Evolutionary conservation across 2,329 filamentous ascomycete species (phyloP).

Genomic region (Phialemoniopsis sp.): DNA sequence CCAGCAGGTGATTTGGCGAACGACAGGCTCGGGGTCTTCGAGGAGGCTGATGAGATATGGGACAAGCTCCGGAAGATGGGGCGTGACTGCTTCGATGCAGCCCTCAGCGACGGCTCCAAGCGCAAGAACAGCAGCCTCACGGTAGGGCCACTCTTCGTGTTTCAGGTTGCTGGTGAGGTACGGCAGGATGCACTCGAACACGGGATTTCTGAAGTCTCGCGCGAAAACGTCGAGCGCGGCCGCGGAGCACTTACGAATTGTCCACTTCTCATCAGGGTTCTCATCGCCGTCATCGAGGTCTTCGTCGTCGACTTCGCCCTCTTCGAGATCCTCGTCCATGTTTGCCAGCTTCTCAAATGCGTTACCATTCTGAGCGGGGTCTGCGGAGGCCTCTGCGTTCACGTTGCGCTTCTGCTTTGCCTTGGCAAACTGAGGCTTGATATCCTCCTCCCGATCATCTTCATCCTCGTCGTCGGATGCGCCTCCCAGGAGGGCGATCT

Average conservation of each 20-base stretch:
- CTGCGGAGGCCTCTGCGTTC: conserved; percentile 46
- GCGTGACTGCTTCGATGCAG: conserved; percentile 84
- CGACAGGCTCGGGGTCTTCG: conserved; percentile 80
- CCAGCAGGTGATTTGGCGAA: conserved; percentile 97
- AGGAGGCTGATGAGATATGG: conserved; percentile 86
- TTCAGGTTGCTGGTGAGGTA: conserved; percentile 88
- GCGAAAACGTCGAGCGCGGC: conserved; percentile 93
- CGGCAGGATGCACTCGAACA: conserved; percentile 88
- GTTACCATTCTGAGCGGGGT: conserved; percentile 48
- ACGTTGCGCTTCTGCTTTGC: conserved; percentile 53
- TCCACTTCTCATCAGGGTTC: conserved; percentile 91
- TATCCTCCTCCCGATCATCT: conserved; percentile 85
- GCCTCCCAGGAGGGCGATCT: conserved; percentile 78
- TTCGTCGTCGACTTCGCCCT: conserved; percentile 76
- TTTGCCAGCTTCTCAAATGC: conserved; percentile 49
- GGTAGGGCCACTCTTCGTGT: conserved; percentile 84
- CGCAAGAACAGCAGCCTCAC: conserved; percentile 91
- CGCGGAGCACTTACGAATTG: conserved; percentile 92
- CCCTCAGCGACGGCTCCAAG: conserved; percentile 93
- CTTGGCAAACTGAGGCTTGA: conserved; percentile 89
- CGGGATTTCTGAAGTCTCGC: conserved; percentile 78
- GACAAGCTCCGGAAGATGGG: conserved; percentile 85
- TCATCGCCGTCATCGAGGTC: conserved; percentile 70
- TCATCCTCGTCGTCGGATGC: conserved; percentile 87
- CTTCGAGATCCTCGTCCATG: conserved; percentile 75